Conservation (phyloP, 2,329 filamentous ascomycete species). For the Colletotrichum echinochloae region DNA sequence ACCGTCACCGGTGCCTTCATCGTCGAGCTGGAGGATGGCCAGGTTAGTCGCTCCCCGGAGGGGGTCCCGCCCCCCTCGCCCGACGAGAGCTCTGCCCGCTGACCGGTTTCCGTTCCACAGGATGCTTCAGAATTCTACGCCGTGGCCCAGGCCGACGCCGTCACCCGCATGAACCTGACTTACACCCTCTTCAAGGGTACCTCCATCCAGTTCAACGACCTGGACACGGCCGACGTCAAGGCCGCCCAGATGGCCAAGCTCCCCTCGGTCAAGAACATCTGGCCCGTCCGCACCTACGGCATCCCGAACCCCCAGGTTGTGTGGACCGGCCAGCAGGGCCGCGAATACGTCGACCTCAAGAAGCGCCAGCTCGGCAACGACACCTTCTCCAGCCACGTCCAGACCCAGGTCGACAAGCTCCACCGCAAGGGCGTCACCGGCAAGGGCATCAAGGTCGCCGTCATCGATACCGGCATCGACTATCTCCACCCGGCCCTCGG, state of each 20-base stretch:
- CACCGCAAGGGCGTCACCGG: slow-evolving; percentile 61
- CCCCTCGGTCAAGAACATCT: slow-evolving; percentile 61
- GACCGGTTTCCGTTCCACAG: slow-evolving; percentile 44
- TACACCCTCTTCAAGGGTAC: slow-evolving; percentile 66
- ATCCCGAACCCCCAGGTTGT: slow-evolving; percentile 59
- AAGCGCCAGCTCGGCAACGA: slow-evolving; percentile 48
- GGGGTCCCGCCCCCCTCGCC: too few relatives aligned
- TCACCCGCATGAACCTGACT: slow-evolving; percentile 61
- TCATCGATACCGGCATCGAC: slow-evolving; percentile 69
- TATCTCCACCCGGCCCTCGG: slow-evolving; percentile 73
- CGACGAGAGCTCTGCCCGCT: not conserved
- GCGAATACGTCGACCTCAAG: slow-evolving; percentile 44
- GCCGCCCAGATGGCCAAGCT: slow-evolving; percentile 56
- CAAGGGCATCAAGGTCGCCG: slow-evolving; percentile 63
- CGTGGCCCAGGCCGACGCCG: slow-evolving; percentile 52
- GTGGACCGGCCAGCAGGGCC: slow-evolving; percentile 54
- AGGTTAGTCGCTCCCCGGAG: slow-evolving; percentile 50
- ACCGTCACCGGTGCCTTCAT: slow-evolving; percentile 63
- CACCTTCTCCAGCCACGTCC: slow-evolving; percentile 62
- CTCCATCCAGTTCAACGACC: slow-evolving; percentile 64
- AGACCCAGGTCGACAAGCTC: slow-evolving; percentile 68
- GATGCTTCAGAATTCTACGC: slow-evolving; percentile 56
- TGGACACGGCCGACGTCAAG: slow-evolving; percentile 57
- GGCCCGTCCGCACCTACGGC: slow-evolving; percentile 59
- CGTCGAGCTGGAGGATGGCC: slow-evolving; percentile 63